A percentile compares a stretch with the other conserved stretches of the same genome.
Conservation (phyloP, 2,329 filamentous ascomycete species). For the Fusarium brevicatenulatum region DNA sequence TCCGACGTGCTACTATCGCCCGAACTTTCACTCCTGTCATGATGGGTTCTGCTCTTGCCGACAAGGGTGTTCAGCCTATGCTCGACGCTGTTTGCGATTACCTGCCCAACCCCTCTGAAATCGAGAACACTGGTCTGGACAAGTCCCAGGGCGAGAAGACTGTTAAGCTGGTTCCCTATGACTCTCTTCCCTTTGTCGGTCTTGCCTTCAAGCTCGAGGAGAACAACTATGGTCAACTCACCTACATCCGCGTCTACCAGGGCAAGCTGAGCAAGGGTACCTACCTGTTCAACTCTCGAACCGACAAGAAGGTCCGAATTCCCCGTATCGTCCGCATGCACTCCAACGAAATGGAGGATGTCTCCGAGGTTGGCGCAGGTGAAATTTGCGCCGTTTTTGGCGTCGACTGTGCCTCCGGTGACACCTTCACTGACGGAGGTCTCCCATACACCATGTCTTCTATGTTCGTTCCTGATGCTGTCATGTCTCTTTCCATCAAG, state of each 20-base stretch:
- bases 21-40: constrained; percentile 94
- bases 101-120: constrained; percentile 89
- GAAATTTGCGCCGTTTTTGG: constrained; percentile 99
- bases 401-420: constrained; percentile 95
- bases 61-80: constrained; percentile 96
- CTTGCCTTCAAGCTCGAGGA: constrained; percentile 99
- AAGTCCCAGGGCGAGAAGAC: constrained; percentile 79
- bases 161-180: constrained; percentile 92
- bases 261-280: constrained; percentile 87
- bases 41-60: constrained; percentile 94
- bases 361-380: constrained; percentile 89
- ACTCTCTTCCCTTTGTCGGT: constrained; percentile 91
- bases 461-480: constrained; percentile 97
- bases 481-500: constrained; percentile 97
- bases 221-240: constrained; percentile 97
- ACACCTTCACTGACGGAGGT: constrained; percentile 95
- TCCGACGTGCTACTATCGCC: constrained; percentile 87
- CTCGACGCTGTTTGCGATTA: constrained; percentile 96
- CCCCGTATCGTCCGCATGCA: constrained; percentile 99
- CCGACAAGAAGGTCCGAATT: constrained; percentile 94
- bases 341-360: constrained; percentile 99
- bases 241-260: constrained; percentile 98
- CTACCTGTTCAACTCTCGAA: constrained; percentile 93
- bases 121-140: constrained; percentile 90
- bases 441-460: constrained; percentile 96